Conservation (phyloP, 1,139 yeast genomes). For the Yamadazyma sp. region DNA sequence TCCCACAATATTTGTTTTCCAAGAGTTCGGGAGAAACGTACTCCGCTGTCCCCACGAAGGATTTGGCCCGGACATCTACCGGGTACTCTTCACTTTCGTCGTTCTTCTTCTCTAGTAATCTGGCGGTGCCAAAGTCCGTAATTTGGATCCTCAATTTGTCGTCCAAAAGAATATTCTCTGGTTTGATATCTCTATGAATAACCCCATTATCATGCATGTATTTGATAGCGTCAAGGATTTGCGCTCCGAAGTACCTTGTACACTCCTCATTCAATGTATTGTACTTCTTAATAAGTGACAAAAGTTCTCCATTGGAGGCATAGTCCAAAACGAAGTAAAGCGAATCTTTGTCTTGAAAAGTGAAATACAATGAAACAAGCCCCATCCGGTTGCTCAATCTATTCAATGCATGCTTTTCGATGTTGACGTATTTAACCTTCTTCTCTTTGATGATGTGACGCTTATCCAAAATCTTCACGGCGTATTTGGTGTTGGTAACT, state of each 20-base stretch:
- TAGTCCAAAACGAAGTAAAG: constrained; percentile 89
- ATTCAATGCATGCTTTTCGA: constrained; percentile 90
- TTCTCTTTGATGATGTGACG: constrained; percentile 92
- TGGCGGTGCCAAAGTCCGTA: constrained; percentile 82
- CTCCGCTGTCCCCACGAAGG: constrained; percentile 87
- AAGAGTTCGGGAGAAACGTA: constrained; percentile 76
- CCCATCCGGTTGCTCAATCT: constrained; percentile 73
- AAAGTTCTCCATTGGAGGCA: constrained; percentile 90
- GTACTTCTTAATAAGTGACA: constrained; percentile 72
- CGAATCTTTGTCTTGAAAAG: constrained; percentile 89
- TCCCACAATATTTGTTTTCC: constrained; percentile 68
- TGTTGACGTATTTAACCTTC: constrained; percentile 93
- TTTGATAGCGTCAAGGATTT: constrained; percentile 61
- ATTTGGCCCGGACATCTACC: constrained; percentile 54
- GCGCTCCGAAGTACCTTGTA: constrained; percentile 68
- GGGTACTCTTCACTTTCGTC: constrained; percentile 43
- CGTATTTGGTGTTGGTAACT: constrained; percentile 72
- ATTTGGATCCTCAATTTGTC: constrained; percentile 67
- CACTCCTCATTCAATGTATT: constrained; percentile 80
- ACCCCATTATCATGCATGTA: constrained; percentile 76
- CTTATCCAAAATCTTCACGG: constrained; percentile 89
- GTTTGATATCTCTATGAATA: constrained; percentile 78
- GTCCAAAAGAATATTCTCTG: constrained; percentile 70
- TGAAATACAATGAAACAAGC: constrained; percentile 81
- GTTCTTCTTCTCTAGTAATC: constrained; percentile 50